Evolutionary conservation across 495 filamentous ascomycete genomes (phyloP), one percentile per base, ranked within the genome.

Genomic region (Coniosporium apollinis): DNA sequence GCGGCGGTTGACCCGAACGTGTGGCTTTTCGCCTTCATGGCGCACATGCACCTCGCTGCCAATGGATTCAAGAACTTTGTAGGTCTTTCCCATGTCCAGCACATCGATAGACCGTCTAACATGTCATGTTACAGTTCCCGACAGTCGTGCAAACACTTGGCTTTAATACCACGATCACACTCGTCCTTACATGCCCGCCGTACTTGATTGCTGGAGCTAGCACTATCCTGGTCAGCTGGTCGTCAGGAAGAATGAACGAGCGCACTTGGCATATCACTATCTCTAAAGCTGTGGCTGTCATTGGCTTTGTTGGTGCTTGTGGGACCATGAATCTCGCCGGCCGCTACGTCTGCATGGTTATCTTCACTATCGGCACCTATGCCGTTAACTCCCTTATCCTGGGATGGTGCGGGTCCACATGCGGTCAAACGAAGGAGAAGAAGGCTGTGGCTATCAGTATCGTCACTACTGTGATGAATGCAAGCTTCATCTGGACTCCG

Each of bases 401-500:
- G 3, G 57, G 62, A 5, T 73, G 69, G 69, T 55, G 64, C 1
- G 60, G 60, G 10, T 60, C 61, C 37, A 66, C 64, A n/a, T 61
- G 69, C 22, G 62, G 64, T 1, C 58, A 68, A 22, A 53, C 67
- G 0, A 53, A 47, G 19, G 56, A 57, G 46, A 57, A 57, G 42
- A 57, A 66, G n/a, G 64, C 67, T 6, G 61, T 56, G 6, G 51
- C 60, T 11, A 51, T 74, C 13, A 63, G 65, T 18, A 69, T 73
- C 37, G 61, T 62, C 28, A 73, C 69, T 43, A 67, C 67, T 37
- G 50, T 70, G 29, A 64, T 62, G 2, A 70, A 72, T 46, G 46
- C 56, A 15, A 60, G 57, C 2, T 69, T 62, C 36, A 65, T 72
- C 29, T 73, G 70, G 46, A 65, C 65, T 13, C 58, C 60, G 13